Conservation (phyloP, 306 rosid species). For the Begonia fuchsioides region DNA sequence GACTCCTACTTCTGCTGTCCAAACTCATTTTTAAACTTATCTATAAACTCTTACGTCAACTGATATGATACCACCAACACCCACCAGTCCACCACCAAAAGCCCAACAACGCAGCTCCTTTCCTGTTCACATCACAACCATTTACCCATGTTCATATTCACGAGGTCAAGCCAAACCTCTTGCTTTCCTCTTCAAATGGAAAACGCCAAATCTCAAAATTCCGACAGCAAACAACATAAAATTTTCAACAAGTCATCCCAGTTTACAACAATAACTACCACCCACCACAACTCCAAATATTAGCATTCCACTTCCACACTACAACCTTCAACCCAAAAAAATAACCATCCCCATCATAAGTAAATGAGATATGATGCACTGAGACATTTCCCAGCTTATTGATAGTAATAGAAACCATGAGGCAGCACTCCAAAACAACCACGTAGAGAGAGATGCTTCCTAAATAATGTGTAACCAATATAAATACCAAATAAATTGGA, state of each 20-base stretch:
- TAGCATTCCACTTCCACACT: constrained; percentile 25
- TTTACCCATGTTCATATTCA: constrained; percentile 75
- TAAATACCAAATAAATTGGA: too few relatives aligned
- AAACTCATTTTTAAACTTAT: constrained; percentile 63
- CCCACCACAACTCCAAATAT: constrained; percentile 31
- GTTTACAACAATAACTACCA: constrained; percentile 37
- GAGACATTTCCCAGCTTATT: background rate
- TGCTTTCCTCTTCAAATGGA: constrained; percentile 56
- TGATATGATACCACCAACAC: constrained; percentile 41
- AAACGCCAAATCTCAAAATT: constrained; percentile 36
- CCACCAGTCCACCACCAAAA: constrained; percentile 64
- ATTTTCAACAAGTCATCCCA: constrained; percentile 38
- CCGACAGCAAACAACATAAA: constrained; percentile 42
- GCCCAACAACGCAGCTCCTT: constrained; percentile 51
- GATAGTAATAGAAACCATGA: background rate
- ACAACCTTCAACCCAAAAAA: constrained; percentile 32
- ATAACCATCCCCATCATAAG: constrained; percentile 15
- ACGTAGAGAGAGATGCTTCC: too few relatives aligned
- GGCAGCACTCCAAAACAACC: too few relatives aligned
- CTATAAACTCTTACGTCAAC: constrained; percentile 51
- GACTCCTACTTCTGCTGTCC: constrained; percentile 82
- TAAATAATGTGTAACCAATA: too few relatives aligned
- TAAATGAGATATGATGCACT: background rate
- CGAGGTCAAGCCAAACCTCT: constrained; percentile 59
- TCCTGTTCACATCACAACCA: constrained; percentile 99